Conservation (phyloP, 1,284 basidiomycete species). For the Moesziomyces parantarcticus region DNA sequence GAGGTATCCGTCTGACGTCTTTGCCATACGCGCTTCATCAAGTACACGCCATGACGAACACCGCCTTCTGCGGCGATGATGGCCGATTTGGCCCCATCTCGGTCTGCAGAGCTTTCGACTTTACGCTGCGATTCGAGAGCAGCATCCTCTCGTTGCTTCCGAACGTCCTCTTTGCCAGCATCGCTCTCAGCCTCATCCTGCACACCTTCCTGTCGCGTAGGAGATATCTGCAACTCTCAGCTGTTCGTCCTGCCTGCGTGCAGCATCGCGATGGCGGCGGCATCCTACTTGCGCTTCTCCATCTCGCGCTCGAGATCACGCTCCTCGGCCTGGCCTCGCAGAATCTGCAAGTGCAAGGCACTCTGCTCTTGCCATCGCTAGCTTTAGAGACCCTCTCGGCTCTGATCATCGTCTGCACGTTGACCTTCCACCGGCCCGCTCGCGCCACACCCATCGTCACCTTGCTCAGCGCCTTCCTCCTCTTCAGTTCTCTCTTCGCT, state of each 20-base stretch:
- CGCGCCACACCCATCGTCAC: slow-evolving; percentile 8
- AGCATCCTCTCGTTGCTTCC: slow-evolving; percentile 24
- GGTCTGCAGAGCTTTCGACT: slow-evolving; percentile 39
- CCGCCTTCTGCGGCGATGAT: slow-evolving; percentile 9
- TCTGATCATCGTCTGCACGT: slow-evolving; percentile 6
- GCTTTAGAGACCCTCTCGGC: slow-evolving; percentile 17
- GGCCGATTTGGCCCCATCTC: slow-evolving; percentile 26
- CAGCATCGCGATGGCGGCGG: slow-evolving; percentile 15
- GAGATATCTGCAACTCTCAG: slow-evolving; percentile 3
- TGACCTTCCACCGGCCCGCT: slow-evolving; percentile 10
- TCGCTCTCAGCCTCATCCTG: slow-evolving; percentile 7
- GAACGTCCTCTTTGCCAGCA: slow-evolving; percentile 13
- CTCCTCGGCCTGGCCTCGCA: slow-evolving; percentile 5
- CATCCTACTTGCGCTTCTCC: slow-evolving; percentile 6
- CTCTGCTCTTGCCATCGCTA: slow-evolving; percentile 7
- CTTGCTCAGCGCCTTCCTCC: slow-evolving; percentile 21
- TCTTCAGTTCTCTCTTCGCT: slow-evolving; percentile 28
- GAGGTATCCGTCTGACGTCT: no score
- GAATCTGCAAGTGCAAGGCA: background rate
- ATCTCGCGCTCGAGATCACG: slow-evolving; percentile 3
- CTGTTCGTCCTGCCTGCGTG: slow-evolving; percentile 3
- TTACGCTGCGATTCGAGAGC: slow-evolving; percentile 34
- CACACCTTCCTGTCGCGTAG: slow-evolving; percentile 5
- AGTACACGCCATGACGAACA: background rate
- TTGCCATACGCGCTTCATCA: no score